phyloP scores from a whole-genome alignment of 257 asterid genomes.

The Penstemon barbatus region DNA sequence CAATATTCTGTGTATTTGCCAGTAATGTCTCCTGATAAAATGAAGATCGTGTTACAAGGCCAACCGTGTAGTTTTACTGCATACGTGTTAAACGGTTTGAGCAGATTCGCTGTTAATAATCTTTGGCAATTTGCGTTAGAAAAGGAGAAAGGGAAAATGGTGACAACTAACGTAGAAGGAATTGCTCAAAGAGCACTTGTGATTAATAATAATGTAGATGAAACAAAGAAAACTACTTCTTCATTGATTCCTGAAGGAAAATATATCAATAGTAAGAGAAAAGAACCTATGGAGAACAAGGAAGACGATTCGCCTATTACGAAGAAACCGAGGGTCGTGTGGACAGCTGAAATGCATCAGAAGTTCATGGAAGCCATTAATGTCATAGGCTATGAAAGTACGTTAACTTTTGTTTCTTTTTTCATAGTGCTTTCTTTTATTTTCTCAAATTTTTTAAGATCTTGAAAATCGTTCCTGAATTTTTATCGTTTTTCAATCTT shows the following conservation, averaged over 20 bases:
- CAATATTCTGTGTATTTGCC: conserved; percentile 22
- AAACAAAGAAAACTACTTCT: conserved; percentile 20
- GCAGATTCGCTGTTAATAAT: conserved; percentile 29
- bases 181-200: conserved; percentile 13
- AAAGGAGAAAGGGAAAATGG: conserved; percentile 31
- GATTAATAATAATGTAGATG: conserved; percentile 23
- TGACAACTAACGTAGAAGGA: conserved; percentile 21
- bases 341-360: conserved; percentile 67
- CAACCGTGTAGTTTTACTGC: conserved; percentile 39
- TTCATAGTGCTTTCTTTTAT: background rate
- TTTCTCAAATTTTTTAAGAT: background rate
- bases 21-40: conserved; percentile 55
- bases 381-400: conserved; percentile 50
- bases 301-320: conserved; percentile 29
- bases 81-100: conserved; percentile 35
- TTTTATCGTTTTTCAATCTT: background rate
- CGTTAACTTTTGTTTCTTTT: conserved; percentile 7
- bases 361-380: conserved; percentile 65
- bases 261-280: conserved; percentile 19
- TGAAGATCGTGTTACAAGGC: conserved; percentile 32
- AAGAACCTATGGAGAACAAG: conserved; percentile 23
- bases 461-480: background rate
- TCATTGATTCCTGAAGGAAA: conserved; percentile 18
- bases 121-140: conserved; percentile 47
- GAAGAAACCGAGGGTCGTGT: conserved; percentile 59